phyloP scores from a whole-genome alignment of 805 yeast genomes.

The Saccharomyces eubayanus region DNA sequence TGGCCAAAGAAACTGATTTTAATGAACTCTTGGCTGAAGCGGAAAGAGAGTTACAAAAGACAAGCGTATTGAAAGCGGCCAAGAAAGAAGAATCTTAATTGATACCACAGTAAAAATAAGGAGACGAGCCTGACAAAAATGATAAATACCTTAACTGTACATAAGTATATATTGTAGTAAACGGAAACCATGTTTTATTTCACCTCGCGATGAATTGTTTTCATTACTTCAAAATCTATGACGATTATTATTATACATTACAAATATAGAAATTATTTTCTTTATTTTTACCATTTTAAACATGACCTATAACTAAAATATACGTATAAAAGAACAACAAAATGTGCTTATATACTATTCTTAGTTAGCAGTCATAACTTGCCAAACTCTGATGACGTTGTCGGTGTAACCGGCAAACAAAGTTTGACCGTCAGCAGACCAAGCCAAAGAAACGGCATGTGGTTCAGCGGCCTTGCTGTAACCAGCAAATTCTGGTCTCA shows the following conservation, averaged over 20 bases:
- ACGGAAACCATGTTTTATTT: background rate
- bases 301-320: background rate
- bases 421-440: conserved; percentile 99
- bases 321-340: conserved; percentile 3
- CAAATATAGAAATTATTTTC: conserved; percentile 1
- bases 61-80: conserved; percentile 8
- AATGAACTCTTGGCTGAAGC: conserved; percentile 54
- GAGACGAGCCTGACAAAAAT: background rate
- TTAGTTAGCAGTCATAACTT: conserved; percentile 78
- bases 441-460: conserved; percentile 93
- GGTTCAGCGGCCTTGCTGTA: conserved; percentile 91
- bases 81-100: conserved; percentile 2
- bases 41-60: conserved; percentile 54
- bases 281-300: conserved; percentile 4
- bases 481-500: conserved; percentile 93
- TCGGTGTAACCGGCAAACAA: conserved; percentile 99
- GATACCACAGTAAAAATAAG: background rate
- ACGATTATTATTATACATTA: background rate
- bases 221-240: background rate
- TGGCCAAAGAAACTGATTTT: conserved; percentile 62
- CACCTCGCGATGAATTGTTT: background rate
- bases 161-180: background rate
- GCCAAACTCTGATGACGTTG: conserved; percentile 99
- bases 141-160: background rate
- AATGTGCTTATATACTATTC: conserved; percentile 2